Percentiles rank a stretch among this genome's conserved stretches.
These are phyloP conservation scores for Cetradonia linearis DNA, from an alignment of 495 filamentous ascomycete species.

Conservation along the genomic window DNA sequence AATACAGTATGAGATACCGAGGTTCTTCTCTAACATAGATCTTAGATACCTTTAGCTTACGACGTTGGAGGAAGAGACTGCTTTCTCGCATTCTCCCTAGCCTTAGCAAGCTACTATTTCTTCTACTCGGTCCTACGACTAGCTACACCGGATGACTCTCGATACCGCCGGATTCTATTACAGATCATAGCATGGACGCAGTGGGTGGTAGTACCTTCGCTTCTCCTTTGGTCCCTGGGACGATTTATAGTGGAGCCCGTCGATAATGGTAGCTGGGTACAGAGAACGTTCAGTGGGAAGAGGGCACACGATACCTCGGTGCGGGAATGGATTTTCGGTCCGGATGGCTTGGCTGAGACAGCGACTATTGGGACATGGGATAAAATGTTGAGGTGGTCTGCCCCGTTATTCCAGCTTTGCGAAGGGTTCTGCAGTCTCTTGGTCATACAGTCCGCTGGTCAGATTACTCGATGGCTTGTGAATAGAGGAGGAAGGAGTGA, in stretches of 20 bases:
- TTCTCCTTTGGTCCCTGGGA: conserved; percentile 90
- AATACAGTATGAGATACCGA: background rate
- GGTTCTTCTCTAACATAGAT: background rate
- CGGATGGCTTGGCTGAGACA: conserved; percentile 65
- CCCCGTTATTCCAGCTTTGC: conserved; percentile 85
- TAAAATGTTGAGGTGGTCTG: conserved; percentile 78
- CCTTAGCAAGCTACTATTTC: conserved; percentile 81
- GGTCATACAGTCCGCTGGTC: conserved; percentile 88
- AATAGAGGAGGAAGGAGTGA: conserved; percentile 80
- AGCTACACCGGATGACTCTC: conserved; percentile 67
- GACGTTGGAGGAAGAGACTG: conserved; percentile 93
- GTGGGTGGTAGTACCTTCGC: conserved; percentile 68
- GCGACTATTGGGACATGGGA: conserved; percentile 82
- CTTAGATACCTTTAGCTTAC: conserved; percentile 64
- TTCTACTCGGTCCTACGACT: conserved; percentile 72
- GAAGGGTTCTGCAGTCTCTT: conserved; percentile 95
- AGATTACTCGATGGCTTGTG: conserved; percentile 92
- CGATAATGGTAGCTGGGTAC: conserved; percentile 61
- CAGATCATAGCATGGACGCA: conserved; percentile 60
- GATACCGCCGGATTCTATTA: conserved; percentile 57
- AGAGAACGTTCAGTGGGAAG: conserved; percentile 63
- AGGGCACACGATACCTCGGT: conserved; percentile 53
- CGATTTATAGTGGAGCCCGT: conserved; percentile 83
- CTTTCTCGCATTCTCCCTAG: conserved; percentile 83
- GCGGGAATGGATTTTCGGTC: conserved; percentile 75